These are phyloP conservation scores for Larix sibirica DNA, from an alignment of 83 land plant species.

Conservation along the genomic window DNA sequence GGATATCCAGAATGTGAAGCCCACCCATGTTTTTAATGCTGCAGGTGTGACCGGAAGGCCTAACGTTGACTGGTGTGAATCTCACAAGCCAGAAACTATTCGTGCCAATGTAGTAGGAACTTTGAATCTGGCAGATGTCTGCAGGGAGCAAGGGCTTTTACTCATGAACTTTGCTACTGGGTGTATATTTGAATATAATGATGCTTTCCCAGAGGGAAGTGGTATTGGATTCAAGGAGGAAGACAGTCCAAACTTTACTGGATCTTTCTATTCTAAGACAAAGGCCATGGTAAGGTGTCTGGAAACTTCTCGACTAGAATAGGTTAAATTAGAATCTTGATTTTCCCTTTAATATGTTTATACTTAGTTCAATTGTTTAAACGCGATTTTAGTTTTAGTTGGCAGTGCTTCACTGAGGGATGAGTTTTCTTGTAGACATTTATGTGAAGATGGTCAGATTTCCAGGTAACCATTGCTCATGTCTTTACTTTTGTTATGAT, in stretches of 20 bases:
- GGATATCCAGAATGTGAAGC: slow-evolving; percentile 29
- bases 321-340: background rate
- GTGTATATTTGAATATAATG: slow-evolving; percentile 35
- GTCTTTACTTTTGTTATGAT: background rate
- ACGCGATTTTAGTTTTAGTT: background rate
- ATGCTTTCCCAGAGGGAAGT: slow-evolving; percentile 21
- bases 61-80: slow-evolving; percentile 39
- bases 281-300: slow-evolving; percentile 31
- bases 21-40: slow-evolving; percentile 37
- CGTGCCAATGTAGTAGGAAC: slow-evolving; percentile 32
- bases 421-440: background rate
- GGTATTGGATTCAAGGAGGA: slow-evolving; percentile 35
- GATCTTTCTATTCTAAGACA: slow-evolving; percentile 30
- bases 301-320: background rate
- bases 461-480: background rate
- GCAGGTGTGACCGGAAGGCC: slow-evolving; percentile 37
- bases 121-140: slow-evolving; percentile 33
- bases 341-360: background rate
- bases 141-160: slow-evolving; percentile 24
- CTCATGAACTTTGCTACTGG: slow-evolving; percentile 36
- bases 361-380: background rate
- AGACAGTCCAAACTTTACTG: slow-evolving; percentile 30
- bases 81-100: slow-evolving; percentile 32
- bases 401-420: background rate
- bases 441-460: too few species aligned